These are phyloP conservation scores for Tubosaeta sp. DNA, from an alignment of 768 basidiomycete species.

Conservation along the genomic window DNA sequence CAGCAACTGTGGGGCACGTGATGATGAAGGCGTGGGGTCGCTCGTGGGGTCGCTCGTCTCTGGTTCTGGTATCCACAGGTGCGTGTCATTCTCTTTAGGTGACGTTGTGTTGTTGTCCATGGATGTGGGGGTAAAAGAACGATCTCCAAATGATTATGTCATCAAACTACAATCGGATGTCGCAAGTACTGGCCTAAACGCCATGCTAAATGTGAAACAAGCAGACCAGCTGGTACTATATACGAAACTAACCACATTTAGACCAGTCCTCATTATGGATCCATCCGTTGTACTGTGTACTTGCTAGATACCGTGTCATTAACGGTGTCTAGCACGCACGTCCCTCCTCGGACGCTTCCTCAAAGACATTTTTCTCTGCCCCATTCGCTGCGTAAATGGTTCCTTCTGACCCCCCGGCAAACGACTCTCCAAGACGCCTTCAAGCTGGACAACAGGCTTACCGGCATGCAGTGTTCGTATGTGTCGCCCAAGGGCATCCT, in stretches of 20 bases:
- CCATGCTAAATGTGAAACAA: no score
- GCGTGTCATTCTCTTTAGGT: conserved; percentile 10
- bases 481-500: conserved; percentile 24
- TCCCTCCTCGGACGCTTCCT: conserved; percentile 8
- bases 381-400: background rate
- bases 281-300: no score
- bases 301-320: no score
- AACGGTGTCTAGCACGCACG: background rate
- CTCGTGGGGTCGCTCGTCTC: conserved; percentile 16
- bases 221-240: no score
- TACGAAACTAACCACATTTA: no score
- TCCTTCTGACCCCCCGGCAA: background rate
- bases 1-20: conserved; percentile 31
- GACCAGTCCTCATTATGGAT: no score
- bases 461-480: conserved; percentile 17
- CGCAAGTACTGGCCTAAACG: no score
- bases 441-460: background rate
- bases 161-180: conserved; percentile 2
- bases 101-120: conserved; percentile 10
- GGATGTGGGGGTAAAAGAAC: background rate
- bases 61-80: conserved; percentile 32
- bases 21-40: conserved; percentile 21
- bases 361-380: conserved; percentile 3
- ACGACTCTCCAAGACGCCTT: background rate
- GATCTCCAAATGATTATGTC: conserved; percentile 10